Conservation (phyloP, 768 basidiomycete species). For the Cubamyces sp. region DNA sequence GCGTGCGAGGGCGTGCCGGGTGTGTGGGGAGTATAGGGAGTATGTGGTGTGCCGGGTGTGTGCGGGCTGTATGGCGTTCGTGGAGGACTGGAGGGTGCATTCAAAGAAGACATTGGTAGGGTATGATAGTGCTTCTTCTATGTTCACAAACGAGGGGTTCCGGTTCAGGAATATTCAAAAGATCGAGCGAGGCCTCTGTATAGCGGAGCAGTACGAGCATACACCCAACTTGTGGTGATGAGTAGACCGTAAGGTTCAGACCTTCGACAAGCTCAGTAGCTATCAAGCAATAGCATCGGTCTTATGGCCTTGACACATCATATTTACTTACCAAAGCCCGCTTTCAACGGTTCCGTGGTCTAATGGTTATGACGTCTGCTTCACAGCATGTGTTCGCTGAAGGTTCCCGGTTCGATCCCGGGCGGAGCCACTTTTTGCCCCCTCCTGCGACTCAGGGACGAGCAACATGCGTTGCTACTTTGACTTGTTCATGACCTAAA, state of each 20-base stretch:
- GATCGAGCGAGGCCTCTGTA: no score
- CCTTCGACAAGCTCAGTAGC: no score
- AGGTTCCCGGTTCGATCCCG: constrained; percentile 33
- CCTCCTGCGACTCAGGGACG: no score
- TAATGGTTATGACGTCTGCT: constrained; percentile 33
- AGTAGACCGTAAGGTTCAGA: no score
- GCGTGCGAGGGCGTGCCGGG: constrained; percentile 14
- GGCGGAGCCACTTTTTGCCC: constrained; percentile 20
- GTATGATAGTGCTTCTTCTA: background rate
- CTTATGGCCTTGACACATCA: no score
- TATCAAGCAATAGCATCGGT: no score
- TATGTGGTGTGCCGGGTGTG: constrained; percentile 13
- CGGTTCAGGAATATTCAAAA: no score
- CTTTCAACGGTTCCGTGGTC: constrained; percentile 22
- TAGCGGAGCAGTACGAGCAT: no score
- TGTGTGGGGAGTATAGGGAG: constrained; percentile 18
- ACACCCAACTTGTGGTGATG: no score
- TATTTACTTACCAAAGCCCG: background rate
- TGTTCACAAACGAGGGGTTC: background rate
- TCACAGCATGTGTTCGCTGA: constrained; percentile 25
- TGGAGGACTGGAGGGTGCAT: constrained; percentile 18
- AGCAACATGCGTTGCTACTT: no score
- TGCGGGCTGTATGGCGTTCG: constrained; percentile 25
- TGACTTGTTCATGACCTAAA: no score
- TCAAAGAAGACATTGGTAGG: constrained; percentile 4